Evolutionary conservation across 352 stramenopile species (phyloP), one percentile per base, ranked within the genome.

Genomic region (Globisporangium iwayamae): DNA sequence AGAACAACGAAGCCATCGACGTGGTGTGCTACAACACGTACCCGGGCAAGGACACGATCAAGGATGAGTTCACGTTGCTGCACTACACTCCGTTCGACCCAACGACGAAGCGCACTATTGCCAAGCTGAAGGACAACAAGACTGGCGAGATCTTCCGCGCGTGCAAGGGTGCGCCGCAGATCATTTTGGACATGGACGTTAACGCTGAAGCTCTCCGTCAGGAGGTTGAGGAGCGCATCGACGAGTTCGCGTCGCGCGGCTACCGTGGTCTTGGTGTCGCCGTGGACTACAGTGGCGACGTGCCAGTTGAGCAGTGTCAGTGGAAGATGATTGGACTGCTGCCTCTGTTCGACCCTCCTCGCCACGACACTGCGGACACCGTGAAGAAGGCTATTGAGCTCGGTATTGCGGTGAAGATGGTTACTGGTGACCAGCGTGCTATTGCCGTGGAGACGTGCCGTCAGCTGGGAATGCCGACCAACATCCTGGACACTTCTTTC

Each of bases 371-470:
- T 51, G 78, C 81, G 13, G 78, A 93, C 53, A 98, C 96, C 5
- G 97, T 98, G 67, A 81, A 94, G 66, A 87, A 87, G 39, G 87
- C 94, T 7, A 82, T 96, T 67, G 81, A 93, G 67, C 78, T 95
- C 16, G 96, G 96, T 53, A 92, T 98, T 56, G 79, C 75, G 1
- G 93, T 98, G 30, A 98, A 98, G 78, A 98, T 98, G 94, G 90
- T 98, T 45, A 98, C 96, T 32, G 96, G 96, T 70, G 96, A 98
- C 69, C 95, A 98, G 73, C 78, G 84, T 43, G 78, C 90, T 39
- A 98, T 98, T 71, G 94, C 92, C 47, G 79, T 93, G 28, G 90
- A 98, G 77, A 98, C 94, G 57, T 93, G 87, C 61, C 85, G 82
- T 74, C 76, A 87, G 53, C 63, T 98, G 65, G 89, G 80, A 71